Evolutionary conservation across 106 monocot species (phyloP).

Genomic region (Phalaenopsis equestris): DNA sequence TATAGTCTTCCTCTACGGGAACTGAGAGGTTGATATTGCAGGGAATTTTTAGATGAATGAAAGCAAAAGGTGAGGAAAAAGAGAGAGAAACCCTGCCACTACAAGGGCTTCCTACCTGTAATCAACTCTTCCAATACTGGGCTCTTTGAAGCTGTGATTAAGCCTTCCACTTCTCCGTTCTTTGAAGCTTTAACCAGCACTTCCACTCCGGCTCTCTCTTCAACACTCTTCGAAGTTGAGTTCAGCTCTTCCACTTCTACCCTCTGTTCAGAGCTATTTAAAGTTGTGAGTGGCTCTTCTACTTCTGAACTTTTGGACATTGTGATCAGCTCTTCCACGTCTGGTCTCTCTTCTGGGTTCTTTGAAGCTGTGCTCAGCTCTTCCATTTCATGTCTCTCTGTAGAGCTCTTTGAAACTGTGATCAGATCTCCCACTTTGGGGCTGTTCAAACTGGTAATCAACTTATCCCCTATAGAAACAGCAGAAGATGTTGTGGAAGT

Average conservation of each 20-base stretch:
- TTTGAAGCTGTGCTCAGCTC: not conserved
- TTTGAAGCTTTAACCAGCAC: too few species aligned
- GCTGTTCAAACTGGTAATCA: not conserved
- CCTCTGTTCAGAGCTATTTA: not conserved
- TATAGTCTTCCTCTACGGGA: not conserved
- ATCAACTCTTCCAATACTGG: not conserved
- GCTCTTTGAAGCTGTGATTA: not conserved
- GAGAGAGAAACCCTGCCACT: not conserved
- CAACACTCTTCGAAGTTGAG: not conserved
- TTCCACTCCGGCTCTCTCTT: not conserved
- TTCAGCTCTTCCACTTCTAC: not conserved
- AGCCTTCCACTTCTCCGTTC: too few species aligned
- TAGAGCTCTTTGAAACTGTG: too few species aligned
- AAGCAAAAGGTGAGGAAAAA: not conserved
- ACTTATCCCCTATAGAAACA: not conserved
- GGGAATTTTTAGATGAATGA: not conserved
- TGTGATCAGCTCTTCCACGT: not conserved
- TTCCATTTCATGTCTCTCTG: not conserved
- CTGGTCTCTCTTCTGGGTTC: not conserved
- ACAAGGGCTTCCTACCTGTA: not conserved
- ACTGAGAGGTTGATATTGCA: not conserved
- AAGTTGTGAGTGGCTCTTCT: not conserved
- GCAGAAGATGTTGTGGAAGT: not conserved
- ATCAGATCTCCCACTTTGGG: not conserved
- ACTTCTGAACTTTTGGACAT: too few species aligned